Conservation (phyloP, 306 rosid species). For the Ammopiptanthus mongolicus region DNA sequence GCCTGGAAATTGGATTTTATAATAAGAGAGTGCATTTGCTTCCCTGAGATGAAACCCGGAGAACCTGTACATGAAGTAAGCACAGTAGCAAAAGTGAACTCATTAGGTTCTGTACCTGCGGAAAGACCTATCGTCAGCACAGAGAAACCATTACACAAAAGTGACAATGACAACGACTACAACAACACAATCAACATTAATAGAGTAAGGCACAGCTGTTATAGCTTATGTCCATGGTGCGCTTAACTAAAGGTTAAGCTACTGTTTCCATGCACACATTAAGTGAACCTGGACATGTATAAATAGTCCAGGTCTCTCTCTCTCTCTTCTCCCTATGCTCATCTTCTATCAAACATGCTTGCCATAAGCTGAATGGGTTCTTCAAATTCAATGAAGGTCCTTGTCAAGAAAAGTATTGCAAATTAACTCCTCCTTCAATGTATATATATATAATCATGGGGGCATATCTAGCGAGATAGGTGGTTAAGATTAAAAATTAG, state of each 20-base stretch:
- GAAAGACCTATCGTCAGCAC: conserved; percentile 14
- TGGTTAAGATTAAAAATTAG: no score
- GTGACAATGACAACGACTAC: background rate
- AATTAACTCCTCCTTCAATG: background rate
- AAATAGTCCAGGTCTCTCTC: no score
- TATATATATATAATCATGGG: no score
- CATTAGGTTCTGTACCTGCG: conserved; percentile 75
- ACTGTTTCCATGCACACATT: no score
- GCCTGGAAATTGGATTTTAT: conserved; percentile 49
- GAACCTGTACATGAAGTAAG: conserved; percentile 69
- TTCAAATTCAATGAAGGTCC: background rate
- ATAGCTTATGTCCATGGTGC: no score
- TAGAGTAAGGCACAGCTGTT: no score
- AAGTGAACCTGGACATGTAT: no score
- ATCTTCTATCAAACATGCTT: no score
- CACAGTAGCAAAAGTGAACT: conserved; percentile 76
- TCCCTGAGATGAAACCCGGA: conserved; percentile 49
- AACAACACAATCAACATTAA: background rate
- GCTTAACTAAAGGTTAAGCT: no score
- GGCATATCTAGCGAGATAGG: no score
- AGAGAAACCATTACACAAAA: background rate
- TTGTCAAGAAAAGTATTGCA: background rate
- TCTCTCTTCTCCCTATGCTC: no score
- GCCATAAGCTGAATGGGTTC: background rate
- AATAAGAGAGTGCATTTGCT: conserved; percentile 70